Evolutionary conservation across 768 basidiomycete genomes (phyloP), one percentile per base, ranked within the genome.

Genomic region (Mycena galericulata): DNA sequence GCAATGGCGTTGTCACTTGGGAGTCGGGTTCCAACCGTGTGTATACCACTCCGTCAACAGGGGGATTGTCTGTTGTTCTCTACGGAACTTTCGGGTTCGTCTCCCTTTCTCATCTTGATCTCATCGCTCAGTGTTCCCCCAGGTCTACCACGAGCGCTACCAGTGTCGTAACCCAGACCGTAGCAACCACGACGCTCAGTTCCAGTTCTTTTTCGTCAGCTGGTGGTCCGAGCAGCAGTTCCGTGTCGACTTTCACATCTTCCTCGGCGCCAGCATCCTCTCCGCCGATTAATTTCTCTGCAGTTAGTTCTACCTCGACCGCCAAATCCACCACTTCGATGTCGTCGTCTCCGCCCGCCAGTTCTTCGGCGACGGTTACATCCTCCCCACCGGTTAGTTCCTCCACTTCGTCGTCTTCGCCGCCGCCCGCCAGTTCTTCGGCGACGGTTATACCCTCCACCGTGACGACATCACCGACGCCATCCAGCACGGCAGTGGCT

Each of bases 101-200:
- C 46, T 40, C 14, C 10, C 17, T 29, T 27, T 18, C 6, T 36
- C 34, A 14, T 18, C n/a, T 17, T 56, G 14, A 47, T 4, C 34
- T 14, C 20, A 2, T 26, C 10, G 27, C 34, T 36, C 8, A 36
- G 34, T 36, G 8, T 36, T 36, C 14, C 17, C 43, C 15, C 29
- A 61, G 47, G n/a, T 66, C 65, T 12, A 66, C 56, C 12, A 47
- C 45, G 47, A 66, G 65, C 20, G 50, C 46, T 36, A 49, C 56
- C 26, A 66, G 65, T n/a, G 57, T 49, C 6, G 49, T 26, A 29
- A 59, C 68, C 22, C 49, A 4, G 1, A 49, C 47, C 4, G 11
- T 30, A 22, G 5, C 36, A 40, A 49, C 58, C 27, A 50, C 60
- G 9, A 56, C 46, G 2, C 20, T 54, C 34, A 36, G 34, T 14